Base-by-base conservation (phyloP, 495 filamentous ascomycete genomes). In the Filosporella fistucella region DNA sequence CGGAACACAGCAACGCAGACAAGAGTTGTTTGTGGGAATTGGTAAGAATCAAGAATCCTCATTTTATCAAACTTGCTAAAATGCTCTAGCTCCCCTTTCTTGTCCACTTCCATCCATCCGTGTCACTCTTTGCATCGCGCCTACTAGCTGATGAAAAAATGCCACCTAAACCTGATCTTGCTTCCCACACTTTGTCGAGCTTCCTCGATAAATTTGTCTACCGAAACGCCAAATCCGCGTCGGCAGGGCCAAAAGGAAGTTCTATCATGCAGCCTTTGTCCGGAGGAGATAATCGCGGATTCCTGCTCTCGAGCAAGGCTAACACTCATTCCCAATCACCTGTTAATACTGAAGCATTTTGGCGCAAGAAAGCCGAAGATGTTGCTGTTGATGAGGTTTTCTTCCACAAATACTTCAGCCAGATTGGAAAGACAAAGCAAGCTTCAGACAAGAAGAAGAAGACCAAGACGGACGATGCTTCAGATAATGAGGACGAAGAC, bases 121-220 rank as follows among this genome's bases (percentile, higher is more conserved):
- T 97, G n/a, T 80, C 84, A n/a, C 74, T 95, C 13, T 94, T 87
- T 60, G 88, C 91, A 2, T 67, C 67, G 4, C 74, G 78, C 43
- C 70, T 98, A 21, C 62, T 95, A 7, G 66, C 74, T 20, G 76
- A 78, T 42, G 69, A 80, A 51, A 71, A 78, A 8, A 82, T 86
- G 67, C 82, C 85, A 46, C 78, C 84, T 49, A 96, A 97, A 66
- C 91, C 93, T 0, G 91, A 98, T 54, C 68, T 96, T 38, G 79
- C 84, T 0, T 76, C 84, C 32, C 89, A 96, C 59, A 95, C 88
- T 0, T 78, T 98, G 47, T 89, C 86, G 46, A 85, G 93, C 63
- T 98, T 98, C 77, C 77, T 98, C 24, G 93, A 98, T 66, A 89
- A 90, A 52, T 97, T 98, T 64, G 88, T 93, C 17, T 98, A 96